Evolutionary conservation across 225 moss, liverwort and hornwort genomes (phyloP).

Genomic region (Asterella californica): DNA sequence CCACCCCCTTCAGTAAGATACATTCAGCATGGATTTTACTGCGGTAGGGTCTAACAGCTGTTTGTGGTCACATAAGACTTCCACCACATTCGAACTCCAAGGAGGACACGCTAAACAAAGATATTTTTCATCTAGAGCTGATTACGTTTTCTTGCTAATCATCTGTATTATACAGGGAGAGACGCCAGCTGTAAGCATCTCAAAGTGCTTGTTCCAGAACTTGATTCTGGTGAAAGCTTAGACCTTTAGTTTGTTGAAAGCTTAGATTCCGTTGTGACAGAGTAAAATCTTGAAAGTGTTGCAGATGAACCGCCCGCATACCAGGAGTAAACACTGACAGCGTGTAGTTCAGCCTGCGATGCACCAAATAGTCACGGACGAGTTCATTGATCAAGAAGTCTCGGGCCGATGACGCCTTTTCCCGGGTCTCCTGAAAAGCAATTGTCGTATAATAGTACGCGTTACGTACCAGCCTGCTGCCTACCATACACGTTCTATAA

Average conservation of each 20-base stretch:
- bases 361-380: slow-evolving; percentile 26
- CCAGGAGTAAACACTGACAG: slow-evolving; percentile 33
- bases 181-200: neutral
- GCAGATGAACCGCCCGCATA: neutral
- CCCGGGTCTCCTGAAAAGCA: slow-evolving; percentile 3
- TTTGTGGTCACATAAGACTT: neutral
- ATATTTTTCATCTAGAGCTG: neutral
- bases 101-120: no score
- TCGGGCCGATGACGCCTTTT: slow-evolving; percentile 4
- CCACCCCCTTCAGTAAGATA: no score
- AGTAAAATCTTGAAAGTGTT: neutral
- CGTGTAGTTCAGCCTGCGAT: slow-evolving; percentile 15
- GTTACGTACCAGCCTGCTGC: neutral
- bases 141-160: no score
- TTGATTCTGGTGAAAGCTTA: neutral
- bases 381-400: slow-evolving; percentile 30
- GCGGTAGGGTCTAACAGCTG: neutral
- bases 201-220: neutral
- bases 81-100: no score
- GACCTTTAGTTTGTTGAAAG: neutral
- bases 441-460: neutral
- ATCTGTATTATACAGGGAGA: no score
- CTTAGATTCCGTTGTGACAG: neutral
- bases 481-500: neutral
- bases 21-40: neutral